Evolutionary conservation across 2,329 filamentous ascomycete species (phyloP).

Genomic region (Scleromitrula shiraiana): DNA sequence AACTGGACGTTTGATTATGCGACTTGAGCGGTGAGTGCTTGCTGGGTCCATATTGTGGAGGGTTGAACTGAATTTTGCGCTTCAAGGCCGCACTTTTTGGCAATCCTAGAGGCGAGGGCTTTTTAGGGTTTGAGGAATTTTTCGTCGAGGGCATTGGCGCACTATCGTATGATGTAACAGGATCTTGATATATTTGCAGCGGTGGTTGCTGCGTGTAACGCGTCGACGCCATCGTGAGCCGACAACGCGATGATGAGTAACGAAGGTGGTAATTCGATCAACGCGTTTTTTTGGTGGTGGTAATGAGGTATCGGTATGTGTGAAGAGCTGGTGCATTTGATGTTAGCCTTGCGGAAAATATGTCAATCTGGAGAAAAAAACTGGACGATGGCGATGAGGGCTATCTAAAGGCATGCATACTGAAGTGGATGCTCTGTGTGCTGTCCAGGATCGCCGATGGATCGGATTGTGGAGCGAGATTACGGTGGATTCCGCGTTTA

Average conservation of each 20-base stretch:
- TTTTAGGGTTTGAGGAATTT: slow-evolving; percentile 18
- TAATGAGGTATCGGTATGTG: slow-evolving; percentile 39
- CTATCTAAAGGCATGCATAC: slow-evolving; percentile 21
- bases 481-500: slow-evolving; percentile 25
- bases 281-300: slow-evolving; percentile 45
- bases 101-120: slow-evolving; percentile 34
- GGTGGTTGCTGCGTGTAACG: slow-evolving; percentile 42
- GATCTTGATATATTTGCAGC: slow-evolving; percentile 53
- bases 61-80: slow-evolving; percentile 60
- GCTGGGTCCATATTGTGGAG: slow-evolving; percentile 41
- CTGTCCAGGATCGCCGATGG: slow-evolving; percentile 22
- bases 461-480: slow-evolving; percentile 30
- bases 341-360: slow-evolving; percentile 16
- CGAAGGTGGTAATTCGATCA: slow-evolving; percentile 2
- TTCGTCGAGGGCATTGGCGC: slow-evolving; percentile 27
- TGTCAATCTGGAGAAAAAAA: slow-evolving; percentile 12
- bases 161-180: slow-evolving; percentile 35
- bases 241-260: slow-evolving; percentile 19
- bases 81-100: slow-evolving; percentile 35
- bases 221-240: slow-evolving; percentile 42
- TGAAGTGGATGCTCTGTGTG: slow-evolving; percentile 22
- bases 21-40: slow-evolving; percentile 65
- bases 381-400: slow-evolving; percentile 13
- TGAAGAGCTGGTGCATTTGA: slow-evolving; percentile 15
- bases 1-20: slow-evolving; percentile 44